Conservation (phyloP, 225 moss, liverwort and hornwort genomes). For the Neckera pumila region DNA sequence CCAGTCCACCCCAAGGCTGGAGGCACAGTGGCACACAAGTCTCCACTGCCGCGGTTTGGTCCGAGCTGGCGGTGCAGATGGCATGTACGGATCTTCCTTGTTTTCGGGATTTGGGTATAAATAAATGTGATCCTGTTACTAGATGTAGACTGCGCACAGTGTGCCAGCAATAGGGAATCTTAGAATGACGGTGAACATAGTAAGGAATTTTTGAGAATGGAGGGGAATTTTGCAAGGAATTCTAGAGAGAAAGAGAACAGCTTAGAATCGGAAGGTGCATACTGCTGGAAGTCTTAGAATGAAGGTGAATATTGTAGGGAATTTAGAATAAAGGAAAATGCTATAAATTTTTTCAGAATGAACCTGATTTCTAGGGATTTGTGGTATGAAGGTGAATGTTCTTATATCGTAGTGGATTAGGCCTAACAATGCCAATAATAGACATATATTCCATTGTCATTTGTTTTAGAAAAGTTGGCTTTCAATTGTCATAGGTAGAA, state of each 20-base stretch:
- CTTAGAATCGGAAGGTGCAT: background rate
- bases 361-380: background rate
- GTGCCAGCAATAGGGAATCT: background rate
- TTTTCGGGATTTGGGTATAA: background rate
- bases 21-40: background rate
- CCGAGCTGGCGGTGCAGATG: background rate
- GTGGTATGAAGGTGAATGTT: background rate
- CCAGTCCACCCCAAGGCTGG: background rate
- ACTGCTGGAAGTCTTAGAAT: background rate
- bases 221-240: background rate
- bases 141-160: background rate
- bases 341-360: background rate
- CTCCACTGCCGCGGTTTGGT: background rate
- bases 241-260: background rate
- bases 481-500: background rate
- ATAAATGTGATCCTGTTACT: background rate
- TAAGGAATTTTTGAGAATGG: background rate
- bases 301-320: background rate
- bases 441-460: accelerated
- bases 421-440: background rate
- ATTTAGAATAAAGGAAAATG: background rate
- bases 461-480: background rate
- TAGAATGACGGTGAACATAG: background rate
- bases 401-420: no score
- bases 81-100: background rate